Evolutionary conservation across 306 rosid species (phyloP).

Genomic region (Prunus dulcis): DNA sequence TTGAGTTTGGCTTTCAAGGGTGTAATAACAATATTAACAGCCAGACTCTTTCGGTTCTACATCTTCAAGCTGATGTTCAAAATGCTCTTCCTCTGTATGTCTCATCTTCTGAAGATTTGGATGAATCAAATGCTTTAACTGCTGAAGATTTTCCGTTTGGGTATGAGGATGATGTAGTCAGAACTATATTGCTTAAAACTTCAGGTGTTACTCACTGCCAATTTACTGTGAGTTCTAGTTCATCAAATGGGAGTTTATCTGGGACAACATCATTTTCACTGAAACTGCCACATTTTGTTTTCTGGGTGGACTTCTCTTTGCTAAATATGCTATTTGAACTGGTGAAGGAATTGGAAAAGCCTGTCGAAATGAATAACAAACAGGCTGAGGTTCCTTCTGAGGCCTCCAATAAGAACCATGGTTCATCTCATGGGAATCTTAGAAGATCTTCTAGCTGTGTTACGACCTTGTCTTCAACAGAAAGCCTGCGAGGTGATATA

Average conservation of each 20-base stretch:
- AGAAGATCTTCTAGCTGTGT: slow-evolving; percentile 40
- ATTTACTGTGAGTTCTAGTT: slow-evolving; percentile 47
- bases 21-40: slow-evolving; percentile 21
- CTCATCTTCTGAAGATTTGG: slow-evolving; percentile 38
- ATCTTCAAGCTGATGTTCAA: slow-evolving; percentile 64
- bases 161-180: slow-evolving; percentile 40
- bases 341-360: slow-evolving; percentile 44
- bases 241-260: slow-evolving; percentile 37
- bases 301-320: slow-evolving; percentile 73
- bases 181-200: slow-evolving; percentile 67
- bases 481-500: slow-evolving; percentile 58
- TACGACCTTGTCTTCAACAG: slow-evolving; percentile 49
- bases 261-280: slow-evolving; percentile 61
- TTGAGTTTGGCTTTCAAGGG: slow-evolving; percentile 20
- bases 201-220: slow-evolving; percentile 56
- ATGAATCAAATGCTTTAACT: slow-evolving; percentile 37
- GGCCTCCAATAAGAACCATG: slow-evolving; percentile 33
- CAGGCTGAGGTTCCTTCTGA: slow-evolving; percentile 28
- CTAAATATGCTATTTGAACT: slow-evolving; percentile 42
- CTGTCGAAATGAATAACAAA: slow-evolving; percentile 38
- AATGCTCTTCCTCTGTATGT: slow-evolving; percentile 60
- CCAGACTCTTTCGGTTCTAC: slow-evolving; percentile 40
- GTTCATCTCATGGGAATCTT: slow-evolving; percentile 32
- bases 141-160: slow-evolving; percentile 50
- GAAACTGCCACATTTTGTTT: slow-evolving; percentile 57